Percentiles rank a stretch among this genome's conserved stretches.
phyloP scores from a whole-genome alignment of 169 alveolate species.

The Babesia ovata region DNA sequence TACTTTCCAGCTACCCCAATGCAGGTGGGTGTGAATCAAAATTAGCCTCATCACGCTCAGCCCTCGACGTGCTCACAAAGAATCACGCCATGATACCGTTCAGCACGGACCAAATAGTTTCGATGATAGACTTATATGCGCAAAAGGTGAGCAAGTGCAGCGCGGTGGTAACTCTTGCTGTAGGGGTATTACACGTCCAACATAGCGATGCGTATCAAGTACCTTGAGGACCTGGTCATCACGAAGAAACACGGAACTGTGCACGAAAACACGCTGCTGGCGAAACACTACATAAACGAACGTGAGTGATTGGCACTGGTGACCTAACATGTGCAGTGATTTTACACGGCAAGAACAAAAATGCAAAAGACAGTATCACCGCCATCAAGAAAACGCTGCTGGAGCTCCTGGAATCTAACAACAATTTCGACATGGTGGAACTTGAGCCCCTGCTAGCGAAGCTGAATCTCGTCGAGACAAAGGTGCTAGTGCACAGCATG shows the following conservation, averaged over 20 bases:
- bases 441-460: slow-evolving; percentile 31
- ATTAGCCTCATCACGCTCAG: not conserved
- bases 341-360: slow-evolving; percentile 20
- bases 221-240: slow-evolving; percentile 64
- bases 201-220: slow-evolving; percentile 41
- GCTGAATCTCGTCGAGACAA: slow-evolving; percentile 50
- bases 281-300: slow-evolving; percentile 47
- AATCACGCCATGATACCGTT: slow-evolving; percentile 60
- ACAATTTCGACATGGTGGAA: slow-evolving; percentile 46
- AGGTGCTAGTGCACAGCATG: slow-evolving; percentile 44
- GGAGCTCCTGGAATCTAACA: slow-evolving; percentile 51
- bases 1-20: slow-evolving; percentile 49
- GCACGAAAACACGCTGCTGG: slow-evolving; percentile 64
- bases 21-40: slow-evolving; percentile 38
- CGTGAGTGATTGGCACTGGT: slow-evolving; percentile 7
- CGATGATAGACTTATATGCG: slow-evolving; percentile 45
- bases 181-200: slow-evolving; percentile 24
- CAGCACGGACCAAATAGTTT: slow-evolving; percentile 46
- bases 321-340: slow-evolving; percentile 3
- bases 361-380: slow-evolving; percentile 14
- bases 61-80: slow-evolving; percentile 61
- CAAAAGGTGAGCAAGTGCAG: slow-evolving; percentile 21
- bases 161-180: not conserved
- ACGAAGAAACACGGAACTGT: slow-evolving; percentile 44
- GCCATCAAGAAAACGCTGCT: slow-evolving; percentile 21